phyloP scores from a whole-genome alignment of 148 eudicot species.

The Camellia sinensis region DNA sequence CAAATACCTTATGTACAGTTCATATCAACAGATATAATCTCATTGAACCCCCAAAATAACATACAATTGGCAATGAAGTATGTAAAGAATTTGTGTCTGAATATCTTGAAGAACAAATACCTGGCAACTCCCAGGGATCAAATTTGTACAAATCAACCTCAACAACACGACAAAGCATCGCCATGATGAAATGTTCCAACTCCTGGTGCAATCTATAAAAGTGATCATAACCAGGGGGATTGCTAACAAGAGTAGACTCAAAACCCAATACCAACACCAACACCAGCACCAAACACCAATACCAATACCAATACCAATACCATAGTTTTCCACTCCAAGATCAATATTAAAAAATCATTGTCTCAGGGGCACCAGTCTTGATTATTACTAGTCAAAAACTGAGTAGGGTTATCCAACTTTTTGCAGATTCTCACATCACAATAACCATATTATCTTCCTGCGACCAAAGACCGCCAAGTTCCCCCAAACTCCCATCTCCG shows the following conservation, averaged over 20 bases:
- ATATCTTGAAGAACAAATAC: conserved; percentile 26
- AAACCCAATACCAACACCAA: background rate
- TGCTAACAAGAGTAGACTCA: background rate
- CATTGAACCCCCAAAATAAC: background rate
- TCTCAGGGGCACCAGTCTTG: conserved; percentile 35
- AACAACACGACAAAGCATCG: too few species aligned
- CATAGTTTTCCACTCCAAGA: conserved; percentile 25
- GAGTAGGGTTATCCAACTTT: background rate
- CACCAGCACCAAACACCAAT: conserved; percentile 38
- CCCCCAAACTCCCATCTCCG: conserved; percentile 25
- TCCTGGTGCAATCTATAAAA: conserved; percentile 29
- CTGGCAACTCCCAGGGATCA: conserved; percentile 95
- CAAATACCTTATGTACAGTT: background rate
- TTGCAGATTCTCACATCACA: conserved; percentile 4
- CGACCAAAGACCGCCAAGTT: conserved; percentile 21
- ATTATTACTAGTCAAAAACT: conserved; percentile 19
- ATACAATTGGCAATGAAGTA: too few species aligned
- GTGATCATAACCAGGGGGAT: conserved; percentile 16
- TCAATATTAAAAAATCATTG: conserved; percentile 53
- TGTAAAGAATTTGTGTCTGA: background rate
- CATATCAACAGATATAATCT: background rate
- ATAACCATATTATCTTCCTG: conserved; percentile 19
- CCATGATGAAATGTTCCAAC: background rate
- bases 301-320: background rate
- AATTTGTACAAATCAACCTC: conserved; percentile 64